Evolutionary conservation across 495 filamentous ascomycete species (phyloP).

Genomic region (Annulohypoxylon bovei): DNA sequence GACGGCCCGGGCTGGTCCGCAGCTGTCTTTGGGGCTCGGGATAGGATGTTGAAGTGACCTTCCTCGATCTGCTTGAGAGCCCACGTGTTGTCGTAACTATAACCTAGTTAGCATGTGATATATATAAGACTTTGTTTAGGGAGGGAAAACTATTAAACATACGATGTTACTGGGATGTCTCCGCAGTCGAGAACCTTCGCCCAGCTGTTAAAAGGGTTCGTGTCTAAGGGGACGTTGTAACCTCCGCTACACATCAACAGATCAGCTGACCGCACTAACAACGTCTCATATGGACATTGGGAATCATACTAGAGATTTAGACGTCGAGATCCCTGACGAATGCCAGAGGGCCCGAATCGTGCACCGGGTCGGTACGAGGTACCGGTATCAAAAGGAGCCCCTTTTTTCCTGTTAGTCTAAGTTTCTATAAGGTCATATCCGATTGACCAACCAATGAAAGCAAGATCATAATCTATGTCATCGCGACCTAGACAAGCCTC

Average conservation of each 20-base stretch:
- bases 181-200: constrained; percentile 84
- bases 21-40: constrained; percentile 60
- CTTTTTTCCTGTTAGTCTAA: constrained; percentile 36
- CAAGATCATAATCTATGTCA: constrained; percentile 78
- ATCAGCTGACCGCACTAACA: background rate
- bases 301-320: constrained; percentile 67
- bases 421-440: background rate
- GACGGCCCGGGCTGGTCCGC: constrained; percentile 59
- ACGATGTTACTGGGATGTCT: constrained; percentile 85
- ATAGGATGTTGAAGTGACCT: constrained; percentile 66
- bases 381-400: constrained; percentile 54
- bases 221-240: constrained; percentile 80
- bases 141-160: constrained; percentile 2
- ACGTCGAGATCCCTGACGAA: constrained; percentile 81
- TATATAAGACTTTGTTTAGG: background rate
- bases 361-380: constrained; percentile 67
- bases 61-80: constrained; percentile 84
- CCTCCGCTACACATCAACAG: constrained; percentile 59
- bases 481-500: constrained; percentile 76
- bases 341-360: constrained; percentile 85
- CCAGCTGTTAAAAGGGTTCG: constrained; percentile 84
- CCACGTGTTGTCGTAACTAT: constrained; percentile 74
- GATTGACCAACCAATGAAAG: constrained; percentile 79
- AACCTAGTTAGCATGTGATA: background rate
- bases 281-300: background rate